Conservation (phyloP, 768 basidiomycete genomes). For the Boletales sp. region DNA sequence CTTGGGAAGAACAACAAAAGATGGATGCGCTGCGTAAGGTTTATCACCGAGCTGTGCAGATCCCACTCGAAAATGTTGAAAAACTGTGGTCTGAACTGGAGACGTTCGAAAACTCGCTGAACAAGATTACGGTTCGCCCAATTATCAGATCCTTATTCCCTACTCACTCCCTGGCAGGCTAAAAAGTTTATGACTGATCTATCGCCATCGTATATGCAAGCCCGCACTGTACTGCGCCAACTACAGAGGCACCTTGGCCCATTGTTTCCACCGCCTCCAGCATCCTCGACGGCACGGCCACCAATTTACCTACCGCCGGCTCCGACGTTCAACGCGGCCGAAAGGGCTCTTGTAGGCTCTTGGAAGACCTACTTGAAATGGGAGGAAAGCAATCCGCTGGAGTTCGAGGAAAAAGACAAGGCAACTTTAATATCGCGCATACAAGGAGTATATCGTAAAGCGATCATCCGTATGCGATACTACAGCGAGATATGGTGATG, state of each 20-base stretch:
- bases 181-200: constrained; percentile 95
- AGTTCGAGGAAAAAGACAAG: constrained; percentile 83
- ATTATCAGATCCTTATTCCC: not conserved
- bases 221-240: constrained; percentile 82
- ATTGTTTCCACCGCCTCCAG: constrained; percentile 51
- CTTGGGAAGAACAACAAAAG: constrained; percentile 95
- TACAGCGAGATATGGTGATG: constrained; percentile 91
- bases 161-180: constrained; percentile 46
- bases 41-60: constrained; percentile 91
- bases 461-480: constrained; percentile 88
- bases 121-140: constrained; percentile 70
- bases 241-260: constrained; percentile 65
- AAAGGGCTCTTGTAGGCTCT: constrained; percentile 70
- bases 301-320: constrained; percentile 60
- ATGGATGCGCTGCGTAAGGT: constrained; percentile 90
- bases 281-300: constrained; percentile 38
- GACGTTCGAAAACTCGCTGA: constrained; percentile 83
- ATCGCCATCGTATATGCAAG: constrained; percentile 94
- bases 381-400: constrained; percentile 93
- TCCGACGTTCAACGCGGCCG: constrained; percentile 69
- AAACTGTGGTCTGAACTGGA: constrained; percentile 92
- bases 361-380: constrained; percentile 95
- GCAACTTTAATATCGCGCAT: constrained; percentile 64
- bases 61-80: constrained; percentile 92
- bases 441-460: constrained; percentile 83